Percentiles rank a stretch among this genome's conserved stretches.
phyloP scores from a whole-genome alignment of 305 asterid species.

The Solanum aculeatissimum region DNA sequence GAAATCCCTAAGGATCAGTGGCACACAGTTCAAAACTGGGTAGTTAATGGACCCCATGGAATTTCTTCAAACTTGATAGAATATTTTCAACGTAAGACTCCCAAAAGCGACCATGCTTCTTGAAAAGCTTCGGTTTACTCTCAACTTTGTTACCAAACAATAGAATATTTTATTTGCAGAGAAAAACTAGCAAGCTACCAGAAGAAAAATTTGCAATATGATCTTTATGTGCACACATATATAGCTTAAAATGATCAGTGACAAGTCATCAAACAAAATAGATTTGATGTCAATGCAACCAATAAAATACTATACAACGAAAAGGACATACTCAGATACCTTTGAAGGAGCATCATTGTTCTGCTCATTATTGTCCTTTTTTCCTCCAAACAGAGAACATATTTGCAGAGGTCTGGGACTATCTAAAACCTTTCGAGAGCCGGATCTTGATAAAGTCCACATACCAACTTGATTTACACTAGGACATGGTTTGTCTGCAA shows the following conservation, averaged over 20 bases:
- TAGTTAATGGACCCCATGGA: not conserved
- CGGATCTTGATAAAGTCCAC: constrained; percentile 22
- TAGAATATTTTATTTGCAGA: not conserved
- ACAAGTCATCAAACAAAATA: not conserved
- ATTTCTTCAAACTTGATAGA: not conserved
- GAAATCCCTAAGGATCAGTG: not conserved
- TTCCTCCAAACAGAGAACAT: constrained; percentile 75
- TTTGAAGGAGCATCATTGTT: constrained; percentile 51
- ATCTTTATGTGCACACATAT: not conserved
- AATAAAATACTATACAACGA: not conserved
- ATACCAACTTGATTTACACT: constrained; percentile 22
- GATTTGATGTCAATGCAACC: not conserved
- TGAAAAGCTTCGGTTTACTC: not conserved
- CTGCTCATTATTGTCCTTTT: constrained; percentile 57
- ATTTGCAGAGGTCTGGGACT: constrained; percentile 40
- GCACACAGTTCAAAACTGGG: not conserved
- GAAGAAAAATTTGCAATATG: not conserved
- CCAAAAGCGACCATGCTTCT: not conserved
- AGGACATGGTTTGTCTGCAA: constrained; percentile 36
- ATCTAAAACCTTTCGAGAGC: constrained; percentile 23
- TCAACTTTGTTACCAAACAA: not conserved
- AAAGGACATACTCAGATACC: constrained; percentile 22
- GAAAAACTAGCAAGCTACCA: not conserved
- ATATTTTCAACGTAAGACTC: not conserved
- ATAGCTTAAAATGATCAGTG: not conserved